A percentile compares a stretch with the other conserved stretches of the same genome.
These are phyloP conservation scores for Corymbia maculata DNA, from an alignment of 345 rosid species.

Conservation along the genomic window DNA sequence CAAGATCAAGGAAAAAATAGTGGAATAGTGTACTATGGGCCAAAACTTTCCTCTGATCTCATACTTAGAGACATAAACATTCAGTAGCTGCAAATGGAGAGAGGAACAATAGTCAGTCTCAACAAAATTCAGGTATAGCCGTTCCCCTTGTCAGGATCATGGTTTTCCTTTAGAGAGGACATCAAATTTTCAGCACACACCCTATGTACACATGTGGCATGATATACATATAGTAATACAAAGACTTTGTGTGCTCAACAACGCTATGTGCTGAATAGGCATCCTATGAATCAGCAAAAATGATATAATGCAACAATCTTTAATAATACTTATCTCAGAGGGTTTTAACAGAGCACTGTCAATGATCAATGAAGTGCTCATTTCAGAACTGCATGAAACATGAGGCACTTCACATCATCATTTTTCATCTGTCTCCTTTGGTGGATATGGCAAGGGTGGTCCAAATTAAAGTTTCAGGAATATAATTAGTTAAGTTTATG, in stretches of 20 bases:
- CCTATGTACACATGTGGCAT: not conserved
- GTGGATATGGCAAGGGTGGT: not conserved
- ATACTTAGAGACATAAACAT: slow-evolving; percentile 67
- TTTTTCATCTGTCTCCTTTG: not conserved
- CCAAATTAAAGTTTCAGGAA: not conserved
- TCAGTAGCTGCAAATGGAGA: slow-evolving; percentile 45
- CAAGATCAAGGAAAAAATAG: slow-evolving; percentile 63
- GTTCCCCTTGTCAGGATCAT: not conserved
- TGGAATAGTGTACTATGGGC: slow-evolving; percentile 71
- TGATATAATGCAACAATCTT: not conserved
- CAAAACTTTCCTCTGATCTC: slow-evolving; percentile 75
- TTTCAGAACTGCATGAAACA: not conserved
- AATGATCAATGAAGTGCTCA: not conserved
- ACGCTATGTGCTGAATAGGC: not conserved
- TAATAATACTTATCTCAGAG: not conserved
- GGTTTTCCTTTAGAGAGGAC: not conserved
- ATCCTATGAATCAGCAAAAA: not conserved
- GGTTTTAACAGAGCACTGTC: not conserved
- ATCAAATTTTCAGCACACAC: not conserved
- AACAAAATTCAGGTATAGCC: not conserved
- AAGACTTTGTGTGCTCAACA: not conserved
- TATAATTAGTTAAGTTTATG: not conserved
- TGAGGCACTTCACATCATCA: not conserved
- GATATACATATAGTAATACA: not conserved
- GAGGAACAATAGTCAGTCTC: not conserved